Percentiles rank a stretch among this genome's conserved stretches.
These are phyloP conservation scores for Microdochium bolleyi DNA, from an alignment of 2,329 filamentous ascomycete species.

Conservation along the genomic window DNA sequence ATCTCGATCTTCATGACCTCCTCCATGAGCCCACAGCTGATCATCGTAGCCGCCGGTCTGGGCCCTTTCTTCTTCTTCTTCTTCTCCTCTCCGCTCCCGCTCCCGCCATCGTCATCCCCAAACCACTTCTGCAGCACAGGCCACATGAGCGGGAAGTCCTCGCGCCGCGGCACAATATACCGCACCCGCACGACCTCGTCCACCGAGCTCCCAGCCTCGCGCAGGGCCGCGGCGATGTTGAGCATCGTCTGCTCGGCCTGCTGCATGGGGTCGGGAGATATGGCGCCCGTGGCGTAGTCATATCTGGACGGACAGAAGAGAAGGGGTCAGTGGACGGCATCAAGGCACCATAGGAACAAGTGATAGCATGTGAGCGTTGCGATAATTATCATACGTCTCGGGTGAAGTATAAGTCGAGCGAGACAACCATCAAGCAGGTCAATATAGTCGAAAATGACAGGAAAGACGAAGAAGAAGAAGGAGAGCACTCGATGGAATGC, in stretches of 20 bases:
- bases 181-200: constrained; percentile 41
- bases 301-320: constrained; percentile 25
- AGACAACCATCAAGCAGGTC: no score
- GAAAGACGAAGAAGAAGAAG: not conserved
- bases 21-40: constrained; percentile 41
- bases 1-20: constrained; percentile 31
- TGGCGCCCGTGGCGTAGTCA: constrained; percentile 37
- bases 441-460: no score
- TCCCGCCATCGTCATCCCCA: constrained; percentile 20
- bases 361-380: no score
- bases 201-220: constrained; percentile 31
- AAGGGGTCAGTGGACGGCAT: no score
- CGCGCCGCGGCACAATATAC: constrained; percentile 40
- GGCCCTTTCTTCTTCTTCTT: constrained; percentile 9
- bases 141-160: constrained; percentile 40
- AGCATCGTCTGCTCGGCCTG: constrained; percentile 41
- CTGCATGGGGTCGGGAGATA: constrained; percentile 34
- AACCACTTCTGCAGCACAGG: constrained; percentile 41
- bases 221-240: constrained; percentile 37
- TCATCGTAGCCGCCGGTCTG: constrained; percentile 46
- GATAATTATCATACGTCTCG: no score
- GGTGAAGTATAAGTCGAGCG: no score
- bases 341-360: no score
- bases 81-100: not conserved
- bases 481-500: not conserved